Conservation (phyloP, 2,329 filamentous ascomycete species). For the Fusarium duplospermum region DNA sequence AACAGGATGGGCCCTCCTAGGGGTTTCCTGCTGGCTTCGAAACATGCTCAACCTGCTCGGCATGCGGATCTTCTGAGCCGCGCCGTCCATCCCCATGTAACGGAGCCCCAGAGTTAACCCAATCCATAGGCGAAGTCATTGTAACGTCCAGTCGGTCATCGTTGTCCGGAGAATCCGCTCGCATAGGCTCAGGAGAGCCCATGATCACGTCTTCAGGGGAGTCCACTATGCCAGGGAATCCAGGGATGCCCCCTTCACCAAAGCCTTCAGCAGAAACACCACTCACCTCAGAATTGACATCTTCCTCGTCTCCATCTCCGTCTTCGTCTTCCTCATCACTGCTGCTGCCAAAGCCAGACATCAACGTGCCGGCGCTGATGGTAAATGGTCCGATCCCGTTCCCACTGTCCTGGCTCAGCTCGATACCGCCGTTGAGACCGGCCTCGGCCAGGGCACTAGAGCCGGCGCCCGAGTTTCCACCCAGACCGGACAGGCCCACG, state of each 20-base stretch:
- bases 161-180: conserved; percentile 37
- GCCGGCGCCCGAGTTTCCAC: conserved; percentile 52
- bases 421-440: conserved; percentile 81
- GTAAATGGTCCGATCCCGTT: conserved; percentile 79
- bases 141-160: conserved; percentile 28
- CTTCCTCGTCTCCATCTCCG: conserved; percentile 85
- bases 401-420: conserved; percentile 72
- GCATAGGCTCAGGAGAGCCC: conserved; percentile 47
- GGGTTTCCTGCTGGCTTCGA: conserved; percentile 29
- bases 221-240: conserved; percentile 43
- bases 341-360: conserved; percentile 93
- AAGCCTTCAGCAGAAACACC: conserved; percentile 50
- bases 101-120: conserved; percentile 19
- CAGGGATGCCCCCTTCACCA: conserved; percentile 41
- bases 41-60: conserved; percentile 39
- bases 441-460: conserved; percentile 83
- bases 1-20: conserved; percentile 35
- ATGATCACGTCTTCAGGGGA: conserved; percentile 48
- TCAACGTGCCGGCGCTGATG: conserved; percentile 77
- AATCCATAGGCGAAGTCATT: conserved; percentile 40
- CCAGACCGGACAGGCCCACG: conserved; percentile 61
- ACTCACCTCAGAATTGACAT: conserved; percentile 76
- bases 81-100: conserved; percentile 4
- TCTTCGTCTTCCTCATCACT: conserved; percentile 98
- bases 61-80: conserved; percentile 26